Evolutionary conservation across 768 basidiomycete species (phyloP), one percentile per base, ranked within the genome.

Genomic region (Tricholoma sp.): DNA sequence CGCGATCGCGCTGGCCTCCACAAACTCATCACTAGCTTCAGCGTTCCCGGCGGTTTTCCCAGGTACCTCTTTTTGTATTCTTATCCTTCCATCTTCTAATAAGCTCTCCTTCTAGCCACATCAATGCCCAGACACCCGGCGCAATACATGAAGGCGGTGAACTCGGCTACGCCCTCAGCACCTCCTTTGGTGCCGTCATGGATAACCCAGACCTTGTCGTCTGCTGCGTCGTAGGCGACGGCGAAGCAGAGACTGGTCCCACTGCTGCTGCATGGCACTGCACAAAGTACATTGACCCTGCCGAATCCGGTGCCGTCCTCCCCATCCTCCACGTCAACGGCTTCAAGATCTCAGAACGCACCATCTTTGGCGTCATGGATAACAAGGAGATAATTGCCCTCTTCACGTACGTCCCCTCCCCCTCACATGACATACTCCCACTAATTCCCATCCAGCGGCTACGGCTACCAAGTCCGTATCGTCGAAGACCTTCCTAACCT

Each of bases 71-170:
- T 28, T 33, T 32, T 12, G 48, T 63, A 18, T 3, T 29, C 29
- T 36, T 2, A 18, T 12, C 15, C 17, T 47, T 39, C 31, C 20
- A 29, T 15, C 15, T 17, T n/a, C 56, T 58, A 2, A 55, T 20
- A 12, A 24, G 1, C 11, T 28, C 2, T 47, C 24, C n/a, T 55
- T 49, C 10, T 34, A 86, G 85, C 62, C 85, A 87, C 56, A 82
- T 88, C 61, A 89, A 92, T 57, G 88, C 92, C 0, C 83, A 91
- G 69, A 93, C 91, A 0, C 94, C 93, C 17, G 94, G 94, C 5
- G 79, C 83, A 3, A 95, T 97, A 59, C 94, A 97, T 63, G 94
- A 97, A 72, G 94, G 94, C 53, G 88, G 87, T 29, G 94, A 95
- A 68, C 80, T 95, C 12, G 93, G 94, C 7, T 96, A 95, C 61